Evolutionary conservation across 129 eudicot species (phyloP).

Genomic region (Centaurea solstitialis): DNA sequence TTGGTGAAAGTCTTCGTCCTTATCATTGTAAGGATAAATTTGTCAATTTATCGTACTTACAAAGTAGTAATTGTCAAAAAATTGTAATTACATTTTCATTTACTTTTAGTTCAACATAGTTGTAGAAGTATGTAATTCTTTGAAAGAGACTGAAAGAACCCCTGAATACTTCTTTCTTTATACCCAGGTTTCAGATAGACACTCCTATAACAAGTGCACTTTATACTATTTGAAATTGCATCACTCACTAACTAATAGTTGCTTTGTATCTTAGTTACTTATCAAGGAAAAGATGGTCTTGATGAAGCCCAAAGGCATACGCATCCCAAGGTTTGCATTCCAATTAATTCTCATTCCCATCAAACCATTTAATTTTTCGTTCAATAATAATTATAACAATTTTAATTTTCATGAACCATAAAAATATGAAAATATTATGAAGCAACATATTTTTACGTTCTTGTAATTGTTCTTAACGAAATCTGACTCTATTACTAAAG

Average conservation of each 20-base stretch:
- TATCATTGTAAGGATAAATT: slow-evolving; percentile 48
- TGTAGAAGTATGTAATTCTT: background rate
- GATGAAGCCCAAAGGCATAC: slow-evolving; percentile 26
- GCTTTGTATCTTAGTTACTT: slow-evolving; percentile 36
- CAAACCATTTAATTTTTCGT: background rate
- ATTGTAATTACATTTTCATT: background rate
- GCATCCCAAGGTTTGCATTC: slow-evolving; percentile 38
- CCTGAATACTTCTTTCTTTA: background rate
- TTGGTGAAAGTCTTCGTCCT: slow-evolving; percentile 48
- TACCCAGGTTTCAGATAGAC: background rate
- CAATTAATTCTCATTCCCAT: background rate
- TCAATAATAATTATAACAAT: background rate
- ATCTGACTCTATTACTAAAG: background rate
- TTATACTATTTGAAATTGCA: background rate
- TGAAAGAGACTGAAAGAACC: background rate
- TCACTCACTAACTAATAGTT: background rate
- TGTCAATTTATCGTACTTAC: background rate
- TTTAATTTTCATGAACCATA: background rate
- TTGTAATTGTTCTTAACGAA: background rate
- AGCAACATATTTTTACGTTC: background rate
- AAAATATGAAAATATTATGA: no score
- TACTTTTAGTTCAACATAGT: background rate
- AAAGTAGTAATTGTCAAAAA: background rate
- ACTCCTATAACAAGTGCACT: no score
- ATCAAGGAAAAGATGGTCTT: slow-evolving; percentile 37